Base-by-base conservation (phyloP, 768 basidiomycete genomes). In the Suillus fuscotomentosus region DNA sequence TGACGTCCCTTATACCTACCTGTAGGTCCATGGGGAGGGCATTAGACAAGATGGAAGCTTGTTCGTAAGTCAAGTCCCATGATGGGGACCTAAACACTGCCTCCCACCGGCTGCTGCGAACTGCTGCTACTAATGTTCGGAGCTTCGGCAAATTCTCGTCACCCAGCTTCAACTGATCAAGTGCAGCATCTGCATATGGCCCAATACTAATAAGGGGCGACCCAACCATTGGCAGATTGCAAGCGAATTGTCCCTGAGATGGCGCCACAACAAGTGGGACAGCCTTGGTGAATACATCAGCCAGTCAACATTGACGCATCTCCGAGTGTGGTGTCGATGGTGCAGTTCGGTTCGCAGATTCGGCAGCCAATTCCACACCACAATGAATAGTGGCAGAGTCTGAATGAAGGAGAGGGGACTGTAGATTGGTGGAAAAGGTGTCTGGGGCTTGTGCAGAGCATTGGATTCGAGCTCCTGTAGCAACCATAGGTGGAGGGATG, bases 141-240 rank as follows among this genome's bases (percentile, higher is more conserved):
- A 66, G 45, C 17, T 50, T 43, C 3, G 42, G 65, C 10, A 66
- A 22, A 14, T 41, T 47, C 24, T 66, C 15, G 2, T 66, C 57
- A 3, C 62, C 61, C 42, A 66, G 3, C 24, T 60, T 63, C 24
- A 66, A 60, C 3, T 3, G 8, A 39, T 66, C 24, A 0, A 66
- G 42, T 27, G 53, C 47, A 27, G 62, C 48, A 60, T 66, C 62
- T 31, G 61, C 60, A 36, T 59, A n/a, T 4, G 65, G 61, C 9
- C 65, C 62, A 36, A 66, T 63, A 59, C 65, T 66, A 45, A 66
- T 63, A 20, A 66, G 45, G 2, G 47, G 34, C 2, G 15, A 24
- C 20, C 61, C 27, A 38, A 34, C 36, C 22, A 63, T 36, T 36
- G 24, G 22, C 22, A 50, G 48, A 60, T 60, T 45, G 39, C 39